phyloP scores from a whole-genome alignment of 805 yeast species.

The Zygoascus ofunaensis region DNA sequence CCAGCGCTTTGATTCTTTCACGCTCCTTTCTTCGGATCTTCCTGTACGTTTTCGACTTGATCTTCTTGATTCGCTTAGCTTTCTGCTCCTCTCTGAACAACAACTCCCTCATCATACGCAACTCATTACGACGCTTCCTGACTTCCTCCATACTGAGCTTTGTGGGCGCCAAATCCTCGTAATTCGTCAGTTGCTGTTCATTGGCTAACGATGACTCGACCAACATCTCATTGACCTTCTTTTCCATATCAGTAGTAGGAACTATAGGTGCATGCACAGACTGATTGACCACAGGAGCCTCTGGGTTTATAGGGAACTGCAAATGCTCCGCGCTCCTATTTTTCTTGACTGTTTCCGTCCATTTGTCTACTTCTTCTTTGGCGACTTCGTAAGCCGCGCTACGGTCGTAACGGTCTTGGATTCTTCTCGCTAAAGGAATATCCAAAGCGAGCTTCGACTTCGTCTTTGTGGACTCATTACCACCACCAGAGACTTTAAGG shows the following conservation, averaged over 20 bases:
- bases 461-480: slow-evolving; percentile 26
- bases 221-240: slow-evolving; percentile 51
- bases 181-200: slow-evolving; percentile 68
- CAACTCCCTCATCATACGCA: slow-evolving; percentile 86
- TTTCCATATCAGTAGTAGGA: slow-evolving; percentile 52
- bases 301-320: slow-evolving; percentile 58
- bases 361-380: slow-evolving; percentile 74
- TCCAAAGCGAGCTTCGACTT: slow-evolving; percentile 39
- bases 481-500: slow-evolving; percentile 27
- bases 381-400: slow-evolving; percentile 85
- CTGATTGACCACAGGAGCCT: slow-evolving; percentile 36
- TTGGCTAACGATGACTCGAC: slow-evolving; percentile 58
- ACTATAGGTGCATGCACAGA: slow-evolving; percentile 47
- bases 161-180: slow-evolving; percentile 79
- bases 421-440: slow-evolving; percentile 77
- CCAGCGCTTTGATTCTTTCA: slow-evolving; percentile 55
- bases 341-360: slow-evolving; percentile 75
- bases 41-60: slow-evolving; percentile 84
- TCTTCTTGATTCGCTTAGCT: slow-evolving; percentile 86
- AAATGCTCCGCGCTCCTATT: slow-evolving; percentile 81
- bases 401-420: slow-evolving; percentile 79
- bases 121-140: slow-evolving; percentile 64
- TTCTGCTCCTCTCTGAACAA: slow-evolving; percentile 93
- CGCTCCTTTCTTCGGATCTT: slow-evolving; percentile 80
- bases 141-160: slow-evolving; percentile 74